These are phyloP conservation scores for Vaccinium darrowii DNA, from an alignment of 148 eudicot species.

Conservation along the genomic window DNA sequence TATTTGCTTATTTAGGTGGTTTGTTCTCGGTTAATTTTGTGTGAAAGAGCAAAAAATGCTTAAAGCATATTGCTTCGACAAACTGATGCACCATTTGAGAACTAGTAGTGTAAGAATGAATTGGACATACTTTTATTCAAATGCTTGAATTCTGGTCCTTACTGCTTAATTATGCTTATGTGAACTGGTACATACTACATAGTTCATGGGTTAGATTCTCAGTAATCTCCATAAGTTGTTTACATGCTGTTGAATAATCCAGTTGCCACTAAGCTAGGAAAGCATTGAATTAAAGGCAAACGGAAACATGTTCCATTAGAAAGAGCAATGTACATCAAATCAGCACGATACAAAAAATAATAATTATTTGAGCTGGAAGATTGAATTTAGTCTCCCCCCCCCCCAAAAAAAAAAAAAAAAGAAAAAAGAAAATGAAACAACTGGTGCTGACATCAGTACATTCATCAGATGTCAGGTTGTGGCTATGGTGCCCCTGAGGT, in stretches of 20 bases:
- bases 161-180: background rate
- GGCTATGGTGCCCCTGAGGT: slow-evolving; percentile 97
- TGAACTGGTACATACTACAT: background rate
- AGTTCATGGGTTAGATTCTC: background rate
- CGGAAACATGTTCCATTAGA: background rate
- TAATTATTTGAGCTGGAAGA: background rate
- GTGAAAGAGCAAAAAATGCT: no score
- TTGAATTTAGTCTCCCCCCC: background rate
- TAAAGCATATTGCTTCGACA: background rate
- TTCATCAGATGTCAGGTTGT: slow-evolving; percentile 47
- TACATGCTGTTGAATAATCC: background rate
- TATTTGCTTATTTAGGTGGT: background rate
- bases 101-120: background rate
- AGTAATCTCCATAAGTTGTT: background rate
- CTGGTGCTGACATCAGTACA: slow-evolving; percentile 10
- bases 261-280: background rate
- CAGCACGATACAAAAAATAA: background rate
- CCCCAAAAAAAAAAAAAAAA: background rate
- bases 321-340: background rate
- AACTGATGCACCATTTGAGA: background rate
- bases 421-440: background rate
- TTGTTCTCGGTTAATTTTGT: background rate
- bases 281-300: background rate
- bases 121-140: background rate
- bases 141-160: background rate